Percentiles rank a stretch among this genome's conserved stretches.
Conservation (phyloP, 257 asterid species). For the Ehretia macrophylla region DNA sequence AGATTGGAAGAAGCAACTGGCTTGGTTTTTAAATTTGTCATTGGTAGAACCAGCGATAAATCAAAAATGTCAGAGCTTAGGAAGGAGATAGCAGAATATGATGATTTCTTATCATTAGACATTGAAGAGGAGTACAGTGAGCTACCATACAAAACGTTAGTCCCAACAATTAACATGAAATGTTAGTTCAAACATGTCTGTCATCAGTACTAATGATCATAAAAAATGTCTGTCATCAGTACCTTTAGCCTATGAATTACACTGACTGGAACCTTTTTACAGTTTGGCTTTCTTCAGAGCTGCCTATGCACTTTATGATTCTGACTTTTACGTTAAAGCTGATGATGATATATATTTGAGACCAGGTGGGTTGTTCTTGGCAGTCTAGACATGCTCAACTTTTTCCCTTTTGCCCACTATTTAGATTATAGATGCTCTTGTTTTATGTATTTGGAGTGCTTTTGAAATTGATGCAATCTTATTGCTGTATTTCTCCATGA, state of each 20-base stretch:
- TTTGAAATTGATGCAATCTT: too few species aligned
- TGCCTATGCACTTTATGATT: conserved; percentile 84
- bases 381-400: conserved; percentile 3
- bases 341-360: conserved; percentile 95
- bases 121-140: conserved; percentile 97
- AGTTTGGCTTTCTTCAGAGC: conserved; percentile 96
- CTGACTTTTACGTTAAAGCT: conserved; percentile 95
- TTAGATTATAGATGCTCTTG: too few species aligned
- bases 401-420: conserved; percentile 7
- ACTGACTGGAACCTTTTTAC: conserved; percentile 31
- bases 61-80: conserved; percentile 78
- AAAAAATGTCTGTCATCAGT: not conserved
- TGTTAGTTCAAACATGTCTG: not conserved
- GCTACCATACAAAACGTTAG: conserved; percentile 99
- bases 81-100: conserved; percentile 76
- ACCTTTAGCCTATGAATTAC: conserved; percentile 9
- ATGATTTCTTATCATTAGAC: conserved; percentile 84
- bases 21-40: conserved; percentile 82
- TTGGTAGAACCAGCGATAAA: conserved; percentile 71
- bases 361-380: conserved; percentile 54
- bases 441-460: conserved; percentile 4
- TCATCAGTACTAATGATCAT: not conserved
- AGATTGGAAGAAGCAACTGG: conserved; percentile 99
- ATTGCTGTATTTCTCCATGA: conserved; percentile 12
- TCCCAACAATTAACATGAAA: conserved; percentile 19